These are phyloP conservation scores for Yueomyces sinensis DNA, from an alignment of 805 yeast species.

Conservation along the genomic window DNA sequence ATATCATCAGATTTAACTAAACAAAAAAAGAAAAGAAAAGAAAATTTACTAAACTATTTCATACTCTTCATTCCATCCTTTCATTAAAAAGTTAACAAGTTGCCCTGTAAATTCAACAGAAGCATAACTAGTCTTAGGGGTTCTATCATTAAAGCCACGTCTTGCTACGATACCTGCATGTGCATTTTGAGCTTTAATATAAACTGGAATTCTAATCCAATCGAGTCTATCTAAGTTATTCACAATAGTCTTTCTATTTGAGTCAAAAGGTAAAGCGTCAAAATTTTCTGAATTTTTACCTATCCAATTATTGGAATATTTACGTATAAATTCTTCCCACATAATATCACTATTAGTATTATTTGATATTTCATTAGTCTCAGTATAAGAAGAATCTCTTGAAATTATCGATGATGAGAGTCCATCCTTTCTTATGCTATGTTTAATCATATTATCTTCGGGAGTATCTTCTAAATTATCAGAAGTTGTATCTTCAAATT, in stretches of 20 bases:
- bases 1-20: too few species aligned
- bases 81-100: conserved; percentile 11
- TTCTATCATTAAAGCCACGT: conserved; percentile 34
- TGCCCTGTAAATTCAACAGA: conserved; percentile 19
- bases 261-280: conserved; percentile 23
- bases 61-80: not conserved
- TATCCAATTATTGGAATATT: conserved; percentile 10
- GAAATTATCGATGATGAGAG: not conserved
- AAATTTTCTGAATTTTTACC: conserved; percentile 8
- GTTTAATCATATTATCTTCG: not conserved
- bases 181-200: conserved; percentile 60
- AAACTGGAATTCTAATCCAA: conserved; percentile 72
- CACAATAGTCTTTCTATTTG: conserved; percentile 30
- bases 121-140: conserved; percentile 16
- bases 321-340: conserved; percentile 17
- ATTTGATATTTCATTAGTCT: not conserved
- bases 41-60: not conserved
- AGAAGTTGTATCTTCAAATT: not conserved
- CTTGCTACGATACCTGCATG: conserved; percentile 84
- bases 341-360: conserved; percentile 5
- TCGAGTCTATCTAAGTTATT: conserved; percentile 44
- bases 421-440: too few species aligned
- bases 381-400: not conserved
- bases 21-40: too few species aligned
- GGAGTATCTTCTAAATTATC: conserved; percentile 1